These are phyloP conservation scores for Cryptococcus wingfieldii DNA, from an alignment of 1,284 basidiomycete genomes.

Conservation along the genomic window DNA sequence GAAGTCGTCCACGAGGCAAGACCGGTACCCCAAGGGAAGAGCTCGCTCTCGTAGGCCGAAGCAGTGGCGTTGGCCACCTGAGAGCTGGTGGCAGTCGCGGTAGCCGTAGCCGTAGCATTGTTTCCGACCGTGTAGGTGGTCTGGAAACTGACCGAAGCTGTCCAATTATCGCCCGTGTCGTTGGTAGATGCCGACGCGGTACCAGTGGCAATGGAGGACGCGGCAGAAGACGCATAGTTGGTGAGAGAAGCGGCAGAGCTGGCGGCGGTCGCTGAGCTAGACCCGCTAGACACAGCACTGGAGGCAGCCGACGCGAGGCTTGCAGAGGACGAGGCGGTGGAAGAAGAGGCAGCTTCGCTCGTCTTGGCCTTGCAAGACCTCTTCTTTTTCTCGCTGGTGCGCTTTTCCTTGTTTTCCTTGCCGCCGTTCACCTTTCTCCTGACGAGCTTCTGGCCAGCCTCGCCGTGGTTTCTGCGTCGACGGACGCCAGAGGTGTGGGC, in stretches of 20 bases:
- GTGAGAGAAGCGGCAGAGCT: neutral
- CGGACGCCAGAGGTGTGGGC: neutral
- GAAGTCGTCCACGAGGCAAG: slow-evolving; percentile 15
- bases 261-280: neutral
- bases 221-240: neutral
- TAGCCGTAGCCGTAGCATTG: neutral
- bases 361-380: slow-evolving; percentile 8
- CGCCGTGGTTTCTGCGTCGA: neutral
- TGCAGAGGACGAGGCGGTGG: slow-evolving; percentile 1
- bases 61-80: neutral
- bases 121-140: neutral
- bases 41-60: slow-evolving; percentile 4
- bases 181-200: neutral
- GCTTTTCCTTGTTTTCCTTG: neutral
- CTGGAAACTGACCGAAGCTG: neutral
- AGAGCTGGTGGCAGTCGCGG: slow-evolving; percentile 1
- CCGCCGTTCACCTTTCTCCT: slow-evolving; percentile 2
- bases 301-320: neutral
- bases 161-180: neutral
- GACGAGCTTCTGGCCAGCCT: slow-evolving; percentile 9
- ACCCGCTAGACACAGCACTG: neutral
- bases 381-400: neutral
- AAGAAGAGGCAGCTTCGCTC: neutral
- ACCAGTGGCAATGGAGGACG: neutral
- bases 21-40: slow-evolving; percentile 20